Conservation (phyloP, 108 stramenopile species). For the Nitzschia inconspicua region DNA sequence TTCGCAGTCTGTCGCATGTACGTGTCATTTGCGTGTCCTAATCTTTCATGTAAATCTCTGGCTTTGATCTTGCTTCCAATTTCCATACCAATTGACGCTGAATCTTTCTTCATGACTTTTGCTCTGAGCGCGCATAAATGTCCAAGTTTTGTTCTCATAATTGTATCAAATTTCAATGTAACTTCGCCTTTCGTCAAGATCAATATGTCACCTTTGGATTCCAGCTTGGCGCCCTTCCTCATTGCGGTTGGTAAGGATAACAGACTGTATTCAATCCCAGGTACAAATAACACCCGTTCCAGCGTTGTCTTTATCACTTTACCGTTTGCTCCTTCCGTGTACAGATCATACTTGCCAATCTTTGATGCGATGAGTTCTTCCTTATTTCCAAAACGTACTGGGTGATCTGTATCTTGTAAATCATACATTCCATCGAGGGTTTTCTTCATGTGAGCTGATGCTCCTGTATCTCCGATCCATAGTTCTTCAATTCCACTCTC, state of each 20-base stretch:
- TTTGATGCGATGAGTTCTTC: too few relatives aligned
- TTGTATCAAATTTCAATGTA: not conserved
- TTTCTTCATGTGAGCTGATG: too few relatives aligned
- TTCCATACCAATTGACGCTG: too few relatives aligned
- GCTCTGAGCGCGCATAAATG: not conserved
- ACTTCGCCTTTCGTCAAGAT: not conserved
- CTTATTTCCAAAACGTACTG: not conserved
- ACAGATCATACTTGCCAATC: not conserved
- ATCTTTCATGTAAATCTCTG: not conserved
- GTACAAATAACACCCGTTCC: too few relatives aligned
- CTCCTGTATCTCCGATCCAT: conserved; percentile 1
- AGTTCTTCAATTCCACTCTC: not conserved
- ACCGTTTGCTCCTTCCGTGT: too few relatives aligned
- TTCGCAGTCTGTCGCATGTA: conserved; percentile 5
- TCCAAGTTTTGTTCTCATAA: not conserved
- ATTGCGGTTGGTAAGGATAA: too few relatives aligned
- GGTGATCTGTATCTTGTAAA: too few relatives aligned
- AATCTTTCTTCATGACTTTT: not conserved
- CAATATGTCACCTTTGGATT: not conserved
- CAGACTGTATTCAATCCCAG: too few relatives aligned
- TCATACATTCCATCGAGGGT: too few relatives aligned
- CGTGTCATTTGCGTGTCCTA: not conserved
- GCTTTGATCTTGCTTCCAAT: not conserved
- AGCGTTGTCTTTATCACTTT: too few relatives aligned
- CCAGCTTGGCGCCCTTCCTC: not conserved